Percentiles rank a stretch among this genome's conserved stretches.
Conservation (phyloP, 2,329 filamentous ascomycete species). For the Xylogone sp. region DNA sequence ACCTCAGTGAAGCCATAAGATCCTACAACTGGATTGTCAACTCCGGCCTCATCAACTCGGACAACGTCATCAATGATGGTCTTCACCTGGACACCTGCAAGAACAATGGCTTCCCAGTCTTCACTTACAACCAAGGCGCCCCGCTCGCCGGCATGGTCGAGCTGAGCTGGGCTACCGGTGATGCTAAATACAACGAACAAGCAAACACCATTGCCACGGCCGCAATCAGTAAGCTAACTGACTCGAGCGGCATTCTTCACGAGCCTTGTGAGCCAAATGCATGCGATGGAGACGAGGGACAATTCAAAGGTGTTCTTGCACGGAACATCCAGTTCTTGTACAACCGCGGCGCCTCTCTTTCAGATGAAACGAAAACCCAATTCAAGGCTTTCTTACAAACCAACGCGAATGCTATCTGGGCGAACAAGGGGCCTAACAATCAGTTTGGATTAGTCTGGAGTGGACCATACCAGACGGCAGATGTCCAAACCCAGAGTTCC, state of each 20-base stretch:
- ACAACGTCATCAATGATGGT: conserved; percentile 51
- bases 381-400: conserved; percentile 52
- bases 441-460: conserved; percentile 62
- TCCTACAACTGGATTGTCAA: conserved; percentile 48
- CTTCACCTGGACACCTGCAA: conserved; percentile 42
- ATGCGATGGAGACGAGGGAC: conserved; percentile 43
- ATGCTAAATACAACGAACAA: conserved; percentile 35
- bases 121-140: conserved; percentile 59
- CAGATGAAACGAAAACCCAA: conserved; percentile 40
- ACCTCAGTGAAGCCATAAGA: conserved; percentile 50
- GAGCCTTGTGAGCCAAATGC: conserved; percentile 50
- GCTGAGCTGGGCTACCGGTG: conserved; percentile 48
- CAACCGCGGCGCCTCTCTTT: conserved; percentile 17
- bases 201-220: conserved; percentile 52
- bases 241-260: conserved; percentile 44
- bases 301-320: conserved; percentile 72
- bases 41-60: conserved; percentile 41
- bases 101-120: conserved; percentile 40
- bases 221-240: conserved; percentile 42
- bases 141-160: conserved; percentile 55
- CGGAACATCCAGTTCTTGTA: conserved; percentile 61
- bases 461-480: conserved; percentile 51
- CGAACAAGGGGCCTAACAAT: conserved; percentile 47
- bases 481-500: conserved; percentile 59
- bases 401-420: conserved; percentile 66